These are phyloP conservation scores for Colletotrichum tanaceti DNA, from an alignment of 2,329 filamentous ascomycete genomes.

Conservation along the genomic window DNA sequence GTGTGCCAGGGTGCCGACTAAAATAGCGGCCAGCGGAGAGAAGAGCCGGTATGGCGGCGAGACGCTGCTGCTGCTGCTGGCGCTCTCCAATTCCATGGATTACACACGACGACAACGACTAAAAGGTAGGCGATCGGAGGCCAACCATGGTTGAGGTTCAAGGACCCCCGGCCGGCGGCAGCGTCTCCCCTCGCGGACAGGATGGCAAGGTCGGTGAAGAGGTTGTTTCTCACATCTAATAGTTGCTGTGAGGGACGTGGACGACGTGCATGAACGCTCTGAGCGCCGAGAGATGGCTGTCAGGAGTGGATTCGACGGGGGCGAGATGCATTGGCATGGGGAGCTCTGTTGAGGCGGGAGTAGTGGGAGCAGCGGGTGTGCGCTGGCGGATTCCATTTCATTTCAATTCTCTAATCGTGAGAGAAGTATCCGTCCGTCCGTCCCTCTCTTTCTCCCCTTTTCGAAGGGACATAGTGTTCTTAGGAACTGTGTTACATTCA, in stretches of 20 bases:
- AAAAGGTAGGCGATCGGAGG: conserved; percentile 16
- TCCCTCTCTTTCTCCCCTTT: too few relatives aligned
- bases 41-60: conserved; percentile 19
- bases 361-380: conserved; percentile 21
- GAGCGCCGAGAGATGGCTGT: conserved; percentile 35
- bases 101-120: conserved; percentile 10
- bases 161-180: conserved; percentile 26
- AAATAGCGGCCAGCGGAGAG: conserved; percentile 27
- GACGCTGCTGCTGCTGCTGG: conserved; percentile 17
- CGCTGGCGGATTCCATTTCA: conserved; percentile 22
- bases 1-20: conserved; percentile 26
- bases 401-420: conserved; percentile 7
- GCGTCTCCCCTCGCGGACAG: conserved; percentile 18
- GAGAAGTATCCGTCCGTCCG: conserved; percentile 13
- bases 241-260: conserved; percentile 24
- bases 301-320: conserved; percentile 34
- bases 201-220: conserved; percentile 42
- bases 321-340: conserved; percentile 35
- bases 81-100: not conserved
- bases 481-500: too few relatives aligned
- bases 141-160: conserved; percentile 22
- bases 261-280: conserved; percentile 43
- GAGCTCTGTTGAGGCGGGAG: conserved; percentile 12
- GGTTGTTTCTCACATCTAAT: conserved; percentile 31
- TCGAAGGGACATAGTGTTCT: too few relatives aligned